Conservation (phyloP, 768 basidiomycete genomes). For the Tylopilus sp. region DNA sequence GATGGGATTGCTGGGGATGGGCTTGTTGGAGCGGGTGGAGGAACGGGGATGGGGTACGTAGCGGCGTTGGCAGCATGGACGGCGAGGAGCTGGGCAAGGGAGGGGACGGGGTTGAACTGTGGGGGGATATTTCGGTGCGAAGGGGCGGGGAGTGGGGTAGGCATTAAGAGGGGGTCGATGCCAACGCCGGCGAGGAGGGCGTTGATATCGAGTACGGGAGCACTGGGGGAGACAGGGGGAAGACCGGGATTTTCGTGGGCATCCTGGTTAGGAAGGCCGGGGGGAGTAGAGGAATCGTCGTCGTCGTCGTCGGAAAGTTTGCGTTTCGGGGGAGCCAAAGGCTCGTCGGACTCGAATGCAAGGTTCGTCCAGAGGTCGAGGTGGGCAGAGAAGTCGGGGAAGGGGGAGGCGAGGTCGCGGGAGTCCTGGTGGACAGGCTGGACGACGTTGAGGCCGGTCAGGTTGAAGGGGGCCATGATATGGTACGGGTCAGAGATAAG, state of each 20-base stretch:
- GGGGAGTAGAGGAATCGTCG: neutral
- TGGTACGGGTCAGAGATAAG: slow-evolving; percentile 10
- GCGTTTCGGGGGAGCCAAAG: slow-evolving; percentile 39
- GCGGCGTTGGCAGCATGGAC: slow-evolving; percentile 44
- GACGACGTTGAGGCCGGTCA: slow-evolving; percentile 81
- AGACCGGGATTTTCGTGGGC: slow-evolving; percentile 48
- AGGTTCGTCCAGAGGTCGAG: slow-evolving; percentile 84
- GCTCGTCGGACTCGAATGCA: slow-evolving; percentile 74
- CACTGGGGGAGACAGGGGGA: slow-evolving; percentile 38
- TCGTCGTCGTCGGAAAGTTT: slow-evolving; percentile 38
- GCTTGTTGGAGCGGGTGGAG: slow-evolving; percentile 13
- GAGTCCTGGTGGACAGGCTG: slow-evolving; percentile 44
- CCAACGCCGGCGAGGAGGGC: slow-evolving; percentile 36
- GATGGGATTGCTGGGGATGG: slow-evolving; percentile 15
- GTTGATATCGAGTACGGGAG: slow-evolving; percentile 44
- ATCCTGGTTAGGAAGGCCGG: slow-evolving; percentile 33
- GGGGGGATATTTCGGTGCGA: slow-evolving; percentile 27
- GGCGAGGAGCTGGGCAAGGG: slow-evolving; percentile 69
- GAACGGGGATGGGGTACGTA: slow-evolving; percentile 19
- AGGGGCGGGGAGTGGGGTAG: slow-evolving; percentile 20
- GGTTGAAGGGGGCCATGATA: slow-evolving; percentile 57
- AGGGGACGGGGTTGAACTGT: slow-evolving; percentile 37
- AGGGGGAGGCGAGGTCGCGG: slow-evolving; percentile 60
- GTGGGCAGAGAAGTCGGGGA: slow-evolving; percentile 73
- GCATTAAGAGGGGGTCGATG: slow-evolving; percentile 42